phyloP scores from a whole-genome alignment of 2,329 filamentous ascomycete genomes.

The Trichoderma semiorbis region DNA sequence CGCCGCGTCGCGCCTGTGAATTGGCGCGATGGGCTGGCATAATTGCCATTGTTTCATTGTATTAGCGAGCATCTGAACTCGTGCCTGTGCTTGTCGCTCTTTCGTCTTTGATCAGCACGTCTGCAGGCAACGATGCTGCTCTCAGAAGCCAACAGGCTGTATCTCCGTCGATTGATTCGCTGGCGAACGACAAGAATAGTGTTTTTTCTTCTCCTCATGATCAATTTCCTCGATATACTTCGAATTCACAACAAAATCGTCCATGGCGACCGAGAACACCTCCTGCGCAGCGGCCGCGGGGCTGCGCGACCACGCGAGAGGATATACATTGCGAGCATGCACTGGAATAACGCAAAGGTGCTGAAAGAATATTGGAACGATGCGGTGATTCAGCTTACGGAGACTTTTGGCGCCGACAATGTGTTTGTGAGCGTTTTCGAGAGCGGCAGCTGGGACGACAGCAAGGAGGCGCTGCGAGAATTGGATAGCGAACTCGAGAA shows the following conservation, averaged over 20 bases:
- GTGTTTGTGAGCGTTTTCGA: conserved; percentile 67
- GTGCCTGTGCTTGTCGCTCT: neutral
- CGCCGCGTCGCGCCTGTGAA: conserved; percentile 6
- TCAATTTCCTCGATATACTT: conserved; percentile 40
- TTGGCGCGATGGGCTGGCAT: conserved; percentile 15
- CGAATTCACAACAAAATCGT: conserved; percentile 36
- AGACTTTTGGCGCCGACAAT: conserved; percentile 58
- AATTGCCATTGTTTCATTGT: neutral
- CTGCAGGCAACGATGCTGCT: conserved; percentile 26
- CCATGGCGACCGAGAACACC: conserved; percentile 27
- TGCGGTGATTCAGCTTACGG: conserved; percentile 55
- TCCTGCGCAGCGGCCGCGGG: conserved; percentile 9
- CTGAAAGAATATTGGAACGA: conserved; percentile 61
- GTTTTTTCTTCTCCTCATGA: conserved; percentile 33
- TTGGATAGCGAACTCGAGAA: conserved; percentile 53
- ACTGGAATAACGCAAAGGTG: conserved; percentile 63
- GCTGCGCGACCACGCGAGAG: conserved; percentile 33
- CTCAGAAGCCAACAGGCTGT: conserved; percentile 31
- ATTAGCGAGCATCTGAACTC: neutral
- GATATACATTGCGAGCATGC: conserved; percentile 66
- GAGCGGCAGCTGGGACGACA: conserved; percentile 66
- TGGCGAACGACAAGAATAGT: conserved; percentile 34
- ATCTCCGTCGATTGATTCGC: conserved; percentile 38
- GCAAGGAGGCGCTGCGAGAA: conserved; percentile 56
- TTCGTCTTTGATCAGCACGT: neutral